Conservation (phyloP, 371 early-diverging fungal genomes). For the Syncephalastrum monosporum region DNA sequence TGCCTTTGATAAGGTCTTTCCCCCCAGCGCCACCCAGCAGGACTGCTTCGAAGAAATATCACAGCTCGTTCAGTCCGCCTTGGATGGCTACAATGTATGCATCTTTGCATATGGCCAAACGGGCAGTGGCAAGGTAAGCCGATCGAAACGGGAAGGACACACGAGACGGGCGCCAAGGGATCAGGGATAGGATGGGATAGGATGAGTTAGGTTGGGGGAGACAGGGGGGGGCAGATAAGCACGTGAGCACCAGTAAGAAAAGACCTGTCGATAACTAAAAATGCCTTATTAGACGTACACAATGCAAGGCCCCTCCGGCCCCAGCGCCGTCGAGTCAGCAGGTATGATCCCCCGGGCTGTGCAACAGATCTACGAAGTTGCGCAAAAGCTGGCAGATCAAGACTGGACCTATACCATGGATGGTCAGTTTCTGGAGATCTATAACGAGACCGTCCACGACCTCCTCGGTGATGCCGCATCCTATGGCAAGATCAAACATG, state of each 20-base stretch:
- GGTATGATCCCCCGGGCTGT: constrained; percentile 94
- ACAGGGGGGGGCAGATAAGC: too few species aligned
- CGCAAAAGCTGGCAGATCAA: constrained; percentile 69
- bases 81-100: constrained; percentile 98
- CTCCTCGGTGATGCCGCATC: constrained; percentile 38
- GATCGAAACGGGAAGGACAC: background rate
- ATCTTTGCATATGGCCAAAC: constrained; percentile 99
- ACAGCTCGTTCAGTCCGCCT: constrained; percentile 91
- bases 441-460: constrained; percentile 92
- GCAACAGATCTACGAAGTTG: constrained; percentile 79
- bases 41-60: constrained; percentile 94
- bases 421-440: constrained; percentile 91
- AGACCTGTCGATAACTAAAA: too few species aligned
- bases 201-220: too few species aligned
- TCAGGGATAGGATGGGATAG: background rate
- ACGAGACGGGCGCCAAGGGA: background rate
- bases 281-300: constrained; percentile 59
- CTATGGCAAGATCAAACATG: constrained; percentile 65
- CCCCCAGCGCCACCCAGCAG: constrained; percentile 68
- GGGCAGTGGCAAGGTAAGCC: constrained; percentile 88
- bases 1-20: constrained; percentile 87
- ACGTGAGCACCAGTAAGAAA: too few species aligned
- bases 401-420: constrained; percentile 90
- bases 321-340: constrained; percentile 37
- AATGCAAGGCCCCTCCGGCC: constrained; percentile 71